Conservation (phyloP, 176 grass and related monocot species). For the Eleusine coracana region DNA sequence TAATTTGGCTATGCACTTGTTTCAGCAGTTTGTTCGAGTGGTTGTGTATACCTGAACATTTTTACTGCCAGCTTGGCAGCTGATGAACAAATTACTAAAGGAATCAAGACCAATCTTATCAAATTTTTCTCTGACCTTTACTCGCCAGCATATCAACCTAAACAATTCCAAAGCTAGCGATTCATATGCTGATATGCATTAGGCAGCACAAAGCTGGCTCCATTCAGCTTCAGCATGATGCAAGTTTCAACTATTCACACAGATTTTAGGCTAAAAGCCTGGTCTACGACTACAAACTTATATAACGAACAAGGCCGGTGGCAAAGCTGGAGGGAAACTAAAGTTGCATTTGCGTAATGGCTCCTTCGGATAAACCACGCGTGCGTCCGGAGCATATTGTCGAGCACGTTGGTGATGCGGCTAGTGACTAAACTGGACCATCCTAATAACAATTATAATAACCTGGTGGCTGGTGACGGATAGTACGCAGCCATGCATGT, state of each 20-base stretch:
- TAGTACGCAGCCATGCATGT: not conserved
- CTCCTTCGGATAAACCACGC: slow-evolving; percentile 24
- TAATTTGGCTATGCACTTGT: not conserved
- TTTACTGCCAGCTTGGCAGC: not conserved
- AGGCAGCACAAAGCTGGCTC: slow-evolving; percentile 5
- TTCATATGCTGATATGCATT: not conserved
- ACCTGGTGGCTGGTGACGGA: slow-evolving; percentile 9
- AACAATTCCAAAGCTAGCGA: not conserved
- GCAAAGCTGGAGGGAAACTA: slow-evolving; percentile 24
- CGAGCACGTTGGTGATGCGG: slow-evolving; percentile 7
- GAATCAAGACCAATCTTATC: not conserved
- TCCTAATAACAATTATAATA: slow-evolving; percentile 49
- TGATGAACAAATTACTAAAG: not conserved
- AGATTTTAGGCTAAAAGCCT: slow-evolving; percentile 33
- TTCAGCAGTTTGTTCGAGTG: slow-evolving; percentile 1
- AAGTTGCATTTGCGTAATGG: not conserved
- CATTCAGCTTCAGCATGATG: not conserved
- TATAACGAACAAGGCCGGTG: slow-evolving; percentile 26
- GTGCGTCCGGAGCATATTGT: slow-evolving; percentile 33
- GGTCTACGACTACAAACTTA: slow-evolving; percentile 5
- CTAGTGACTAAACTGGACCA: slow-evolving; percentile 52
- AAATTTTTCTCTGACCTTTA: not conserved
- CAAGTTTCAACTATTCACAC: not conserved
- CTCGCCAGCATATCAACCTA: too few relatives aligned
- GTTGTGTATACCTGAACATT: not conserved